Conservation (phyloP, 2,329 filamentous ascomycete genomes). For the Aspergillus persii region DNA sequence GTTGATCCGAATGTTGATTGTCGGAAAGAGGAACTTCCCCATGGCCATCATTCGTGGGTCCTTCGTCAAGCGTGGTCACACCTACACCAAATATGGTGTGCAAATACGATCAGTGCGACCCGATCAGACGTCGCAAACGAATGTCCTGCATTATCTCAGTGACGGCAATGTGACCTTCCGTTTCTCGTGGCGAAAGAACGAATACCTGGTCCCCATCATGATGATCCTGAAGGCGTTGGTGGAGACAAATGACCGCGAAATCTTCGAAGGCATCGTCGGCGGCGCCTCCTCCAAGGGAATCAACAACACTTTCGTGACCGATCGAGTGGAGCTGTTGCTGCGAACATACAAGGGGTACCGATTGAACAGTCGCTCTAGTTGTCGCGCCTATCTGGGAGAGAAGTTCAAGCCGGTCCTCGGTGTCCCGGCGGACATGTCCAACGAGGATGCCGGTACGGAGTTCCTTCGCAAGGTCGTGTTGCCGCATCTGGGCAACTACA, state of each 20-base stretch:
- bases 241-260: slow-evolving; percentile 94
- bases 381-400: slow-evolving; percentile 79
- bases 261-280: slow-evolving; percentile 91
- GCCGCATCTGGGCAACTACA: slow-evolving; percentile 82
- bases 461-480: slow-evolving; percentile 87
- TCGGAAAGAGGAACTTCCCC: slow-evolving; percentile 89
- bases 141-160: slow-evolving; percentile 90
- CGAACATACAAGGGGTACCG: slow-evolving; percentile 91
- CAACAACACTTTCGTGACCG: slow-evolving; percentile 88
- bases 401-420: slow-evolving; percentile 89
- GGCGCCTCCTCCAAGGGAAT: slow-evolving; percentile 71
- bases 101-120: slow-evolving; percentile 88
- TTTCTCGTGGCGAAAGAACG: slow-evolving; percentile 96
- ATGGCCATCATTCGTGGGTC: slow-evolving; percentile 91
- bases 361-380: slow-evolving; percentile 77
- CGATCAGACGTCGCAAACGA: slow-evolving; percentile 98
- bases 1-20: slow-evolving; percentile 85
- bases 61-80: slow-evolving; percentile 79
- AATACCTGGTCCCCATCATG: slow-evolving; percentile 92
- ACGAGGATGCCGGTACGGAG: slow-evolving; percentile 87
- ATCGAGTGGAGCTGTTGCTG: slow-evolving; percentile 86
- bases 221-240: slow-evolving; percentile 95
- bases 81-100: slow-evolving; percentile 87
- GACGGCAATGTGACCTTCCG: slow-evolving; percentile 96
- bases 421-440: slow-evolving; percentile 76